A percentile compares a stretch with the other conserved stretches of the same genome.
phyloP scores from a whole-genome alignment of 495 filamentous ascomycete genomes.

The Aspergillus wentii region DNA sequence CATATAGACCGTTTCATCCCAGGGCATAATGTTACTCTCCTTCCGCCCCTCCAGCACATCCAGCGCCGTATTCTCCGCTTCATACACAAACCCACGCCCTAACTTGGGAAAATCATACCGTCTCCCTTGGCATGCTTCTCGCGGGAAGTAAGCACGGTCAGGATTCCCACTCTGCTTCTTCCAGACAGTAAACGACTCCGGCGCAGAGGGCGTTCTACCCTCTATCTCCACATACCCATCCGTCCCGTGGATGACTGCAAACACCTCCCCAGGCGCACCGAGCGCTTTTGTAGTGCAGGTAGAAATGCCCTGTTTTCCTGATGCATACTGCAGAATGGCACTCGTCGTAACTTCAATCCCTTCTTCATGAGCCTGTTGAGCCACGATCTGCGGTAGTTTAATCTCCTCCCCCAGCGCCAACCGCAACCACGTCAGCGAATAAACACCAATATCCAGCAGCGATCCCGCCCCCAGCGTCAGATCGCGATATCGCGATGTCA shows the following conservation, averaged over 20 bases:
- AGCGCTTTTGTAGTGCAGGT: slow-evolving; percentile 12
- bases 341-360: slow-evolving; percentile 16
- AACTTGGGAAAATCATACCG: slow-evolving; percentile 7
- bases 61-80: slow-evolving; percentile 15
- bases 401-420: slow-evolving; percentile 8
- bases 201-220: slow-evolving; percentile 12
- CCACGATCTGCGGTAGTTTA: slow-evolving; percentile 9
- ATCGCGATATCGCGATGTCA: no score
- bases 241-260: slow-evolving; percentile 15
- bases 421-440: slow-evolving; percentile 17
- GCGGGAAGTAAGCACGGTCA: neutral
- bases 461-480: slow-evolving; percentile 14
- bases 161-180: neutral
- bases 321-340: slow-evolving; percentile 13
- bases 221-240: slow-evolving; percentile 15
- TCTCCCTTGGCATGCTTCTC: no score
- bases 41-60: slow-evolving; percentile 13
- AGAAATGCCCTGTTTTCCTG: slow-evolving; percentile 15
- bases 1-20: slow-evolving; percentile 13
- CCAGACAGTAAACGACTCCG: slow-evolving; percentile 18
- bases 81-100: slow-evolving; percentile 14
- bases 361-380: slow-evolving; percentile 13
- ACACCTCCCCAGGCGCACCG: slow-evolving; percentile 4
- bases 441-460: slow-evolving; percentile 19
- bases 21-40: slow-evolving; percentile 16